Evolutionary conservation across 176 grass and related monocot genomes (phyloP), one percentile per base, ranked within the genome.

Genomic region (Puccinellia tenuiflora): DNA sequence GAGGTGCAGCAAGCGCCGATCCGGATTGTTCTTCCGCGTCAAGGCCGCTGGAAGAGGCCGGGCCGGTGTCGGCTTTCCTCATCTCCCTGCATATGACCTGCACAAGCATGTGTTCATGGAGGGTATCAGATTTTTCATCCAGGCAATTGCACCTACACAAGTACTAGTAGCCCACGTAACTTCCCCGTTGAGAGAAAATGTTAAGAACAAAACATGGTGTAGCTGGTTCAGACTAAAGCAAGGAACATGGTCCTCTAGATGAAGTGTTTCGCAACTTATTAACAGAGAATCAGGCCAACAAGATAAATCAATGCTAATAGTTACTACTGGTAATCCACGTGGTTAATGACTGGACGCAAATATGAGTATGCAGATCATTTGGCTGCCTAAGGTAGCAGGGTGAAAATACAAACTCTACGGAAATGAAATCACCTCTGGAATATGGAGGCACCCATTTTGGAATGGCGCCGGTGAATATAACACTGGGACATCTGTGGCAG

Each of bases 11-110:
- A 65, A 69, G 20, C 3, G 55, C 55, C 17, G 77, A 51, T 75
- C 79, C 85, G 15, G 51, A 10, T 24, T 92, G 86, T 69, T 85
- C 89, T 50, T 62, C 63, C 18, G 60, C 77, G n/a, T 81, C 60
- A 9, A 79, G 86, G 16, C 1, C 82, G 46, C 56, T 68, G 7
- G 80, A 88, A 56, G 65, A 85, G 47, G 70, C 85, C 50, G 69
- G 18, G 5, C 86, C 77, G 26, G 76, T 83, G 78, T 92, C 87
- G 25, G 91, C 96, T 86, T 86, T 93, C 82, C 89, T 95, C 83
- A 93, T 92, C 87, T 99, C 96, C 85, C 87, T 92, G 68, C 93
- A 99, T 88, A 77, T 89, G 48, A 99, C 91, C 93, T 99, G 83
- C 70, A 78, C 34, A 43, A 65, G 21, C 3, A 81, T 26, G 17